Conservation (phyloP, 208 protist genomes). For the Trypanosoma lewisi region DNA sequence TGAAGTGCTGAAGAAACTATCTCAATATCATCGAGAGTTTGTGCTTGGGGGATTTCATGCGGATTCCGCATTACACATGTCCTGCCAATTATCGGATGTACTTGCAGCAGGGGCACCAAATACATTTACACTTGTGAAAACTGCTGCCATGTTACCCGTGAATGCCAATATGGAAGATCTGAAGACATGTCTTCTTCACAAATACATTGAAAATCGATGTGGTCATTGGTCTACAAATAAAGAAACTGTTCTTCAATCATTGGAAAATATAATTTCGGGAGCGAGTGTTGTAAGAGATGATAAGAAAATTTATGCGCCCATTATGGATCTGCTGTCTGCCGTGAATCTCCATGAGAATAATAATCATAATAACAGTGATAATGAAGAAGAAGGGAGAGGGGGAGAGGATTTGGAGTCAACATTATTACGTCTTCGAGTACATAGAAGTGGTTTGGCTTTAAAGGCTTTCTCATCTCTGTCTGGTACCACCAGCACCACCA, state of each 20-base stretch:
- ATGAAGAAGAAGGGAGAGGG: too few species aligned
- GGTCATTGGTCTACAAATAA: conserved; percentile 64
- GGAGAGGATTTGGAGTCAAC: conserved; percentile 22
- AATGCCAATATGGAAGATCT: conserved; percentile 25
- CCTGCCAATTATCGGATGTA: conserved; percentile 59
- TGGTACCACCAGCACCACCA: too few species aligned
- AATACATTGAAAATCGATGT: conserved; percentile 83
- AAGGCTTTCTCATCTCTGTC: conserved; percentile 1
- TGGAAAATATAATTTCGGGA: conserved; percentile 30
- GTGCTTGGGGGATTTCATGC: conserved; percentile 64
- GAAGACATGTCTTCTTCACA: conserved; percentile 45
- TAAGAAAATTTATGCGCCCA: not conserved
- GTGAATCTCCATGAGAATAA: conserved; percentile 4
- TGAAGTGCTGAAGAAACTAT: conserved; percentile 30
- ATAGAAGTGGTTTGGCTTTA: conserved; percentile 49
- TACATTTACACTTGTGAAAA: conserved; percentile 78
- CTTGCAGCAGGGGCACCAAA: conserved; percentile 76
- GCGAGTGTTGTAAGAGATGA: not conserved
- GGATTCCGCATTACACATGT: conserved; percentile 46
- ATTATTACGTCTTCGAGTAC: conserved; percentile 44
- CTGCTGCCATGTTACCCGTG: conserved; percentile 44
- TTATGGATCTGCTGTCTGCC: conserved; percentile 19
- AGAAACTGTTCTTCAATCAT: conserved; percentile 33
- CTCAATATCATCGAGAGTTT: conserved; percentile 76
- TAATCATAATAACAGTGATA: too few species aligned